Conservation (phyloP, 345 rosid genomes). For the Orychophragmus violaceus region DNA sequence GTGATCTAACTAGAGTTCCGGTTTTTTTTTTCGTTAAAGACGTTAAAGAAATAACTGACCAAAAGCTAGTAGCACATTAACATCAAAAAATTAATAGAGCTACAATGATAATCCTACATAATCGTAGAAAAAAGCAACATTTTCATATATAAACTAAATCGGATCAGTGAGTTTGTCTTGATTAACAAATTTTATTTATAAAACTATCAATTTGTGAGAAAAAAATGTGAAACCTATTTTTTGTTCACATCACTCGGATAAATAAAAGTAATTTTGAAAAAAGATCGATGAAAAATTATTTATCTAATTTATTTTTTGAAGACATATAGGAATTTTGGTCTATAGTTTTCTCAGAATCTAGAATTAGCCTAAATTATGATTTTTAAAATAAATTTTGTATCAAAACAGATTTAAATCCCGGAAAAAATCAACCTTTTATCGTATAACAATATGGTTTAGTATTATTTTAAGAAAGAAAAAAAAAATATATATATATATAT, state of each 20-base stretch:
- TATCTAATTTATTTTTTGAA: too few species aligned
- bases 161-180: neutral
- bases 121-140: neutral
- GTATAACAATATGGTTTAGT: too few species aligned
- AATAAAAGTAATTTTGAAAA: neutral
- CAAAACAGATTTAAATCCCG: too few species aligned
- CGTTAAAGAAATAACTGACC: neutral
- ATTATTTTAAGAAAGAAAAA: neutral
- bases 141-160: neutral
- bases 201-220: neutral
- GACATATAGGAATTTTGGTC: too few species aligned
- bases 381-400: too few species aligned
- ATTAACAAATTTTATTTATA: neutral
- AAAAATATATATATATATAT: too few species aligned
- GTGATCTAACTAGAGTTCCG: slow-evolving; percentile 15
- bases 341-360: too few species aligned
- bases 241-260: neutral
- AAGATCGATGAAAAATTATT: too few species aligned
- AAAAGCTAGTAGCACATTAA: neutral
- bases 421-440: too few species aligned
- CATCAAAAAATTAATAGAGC: neutral
- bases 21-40: neutral
- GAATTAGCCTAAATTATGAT: too few species aligned
- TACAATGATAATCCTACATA: neutral
- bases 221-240: neutral